Percentiles rank a stretch among this genome's conserved stretches.
phyloP scores from a whole-genome alignment of 768 basidiomycete species.

The Auricularia cornea region DNA sequence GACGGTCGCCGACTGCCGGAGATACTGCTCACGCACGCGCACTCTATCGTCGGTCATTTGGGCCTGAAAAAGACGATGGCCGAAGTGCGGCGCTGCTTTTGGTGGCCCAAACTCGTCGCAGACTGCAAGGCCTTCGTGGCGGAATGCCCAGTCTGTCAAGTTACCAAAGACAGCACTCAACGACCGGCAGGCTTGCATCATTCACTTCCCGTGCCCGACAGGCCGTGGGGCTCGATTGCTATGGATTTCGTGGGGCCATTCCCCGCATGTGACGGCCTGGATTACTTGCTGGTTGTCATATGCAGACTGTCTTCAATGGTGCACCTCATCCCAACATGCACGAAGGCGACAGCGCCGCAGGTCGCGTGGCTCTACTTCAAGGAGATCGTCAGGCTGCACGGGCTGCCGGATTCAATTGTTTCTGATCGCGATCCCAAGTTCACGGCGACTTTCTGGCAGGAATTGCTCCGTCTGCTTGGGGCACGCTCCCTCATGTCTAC shows the following conservation, averaged over 20 bases:
- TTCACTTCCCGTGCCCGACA: constrained; percentile 18
- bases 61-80: constrained; percentile 18
- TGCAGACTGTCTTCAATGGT: constrained; percentile 13
- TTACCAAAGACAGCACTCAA: constrained; percentile 7
- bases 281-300: constrained; percentile 26
- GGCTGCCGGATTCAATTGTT: constrained; percentile 22
- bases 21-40: constrained; percentile 21
- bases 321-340: constrained; percentile 10
- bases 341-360: constrained; percentile 3
- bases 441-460: constrained; percentile 28
- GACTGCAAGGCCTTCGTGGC: constrained; percentile 14
- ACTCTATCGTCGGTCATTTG: constrained; percentile 26
- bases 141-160: constrained; percentile 15
- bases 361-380: constrained; percentile 15
- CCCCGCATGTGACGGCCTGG: constrained; percentile 13
- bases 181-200: constrained; percentile 24
- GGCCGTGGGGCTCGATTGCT: constrained; percentile 30
- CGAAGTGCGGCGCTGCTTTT: constrained; percentile 27
- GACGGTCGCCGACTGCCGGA: constrained; percentile 6
- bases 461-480: constrained; percentile 21
- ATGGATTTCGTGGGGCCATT: constrained; percentile 35
- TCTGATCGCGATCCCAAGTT: constrained; percentile 30
- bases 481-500: constrained; percentile 20
- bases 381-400: constrained; percentile 25
- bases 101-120: constrained; percentile 23